phyloP scores from a whole-genome alignment of 768 basidiomycete species.

The Termitomyces titanicus region DNA sequence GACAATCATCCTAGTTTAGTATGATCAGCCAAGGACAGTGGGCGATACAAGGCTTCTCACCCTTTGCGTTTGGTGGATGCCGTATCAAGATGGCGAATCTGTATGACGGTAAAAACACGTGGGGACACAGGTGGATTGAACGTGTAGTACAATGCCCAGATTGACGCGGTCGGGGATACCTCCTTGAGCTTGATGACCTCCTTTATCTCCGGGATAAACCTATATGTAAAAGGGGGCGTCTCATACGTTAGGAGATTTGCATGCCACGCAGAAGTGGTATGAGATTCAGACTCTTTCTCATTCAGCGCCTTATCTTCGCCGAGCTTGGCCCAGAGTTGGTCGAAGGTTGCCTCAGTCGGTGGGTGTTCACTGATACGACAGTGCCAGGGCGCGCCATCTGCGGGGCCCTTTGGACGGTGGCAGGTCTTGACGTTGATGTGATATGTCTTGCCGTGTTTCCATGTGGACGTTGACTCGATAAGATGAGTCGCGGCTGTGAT shows the following conservation, averaged over 20 bases:
- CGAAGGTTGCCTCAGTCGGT: constrained; percentile 65
- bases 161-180: constrained; percentile 57
- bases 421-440: constrained; percentile 55
- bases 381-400: constrained; percentile 64
- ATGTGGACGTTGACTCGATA: constrained; percentile 51
- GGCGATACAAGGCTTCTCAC: constrained; percentile 33
- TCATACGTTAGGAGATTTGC: constrained; percentile 11
- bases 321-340: constrained; percentile 68
- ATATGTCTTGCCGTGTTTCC: constrained; percentile 69
- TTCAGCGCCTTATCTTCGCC: constrained; percentile 63
- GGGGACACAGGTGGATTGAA: constrained; percentile 70
- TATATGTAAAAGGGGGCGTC: constrained; percentile 22
- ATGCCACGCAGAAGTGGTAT: constrained; percentile 9
- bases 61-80: constrained; percentile 48
- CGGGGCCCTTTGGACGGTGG: constrained; percentile 45
- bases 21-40: not conserved
- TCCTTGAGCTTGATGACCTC: constrained; percentile 61
- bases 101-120: constrained; percentile 73
- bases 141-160: constrained; percentile 73
- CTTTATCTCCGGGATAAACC: constrained; percentile 64
- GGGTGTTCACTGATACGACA: constrained; percentile 65
- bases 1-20: constrained; percentile 39
- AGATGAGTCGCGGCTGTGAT: constrained; percentile 51
- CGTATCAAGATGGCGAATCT: constrained; percentile 52
- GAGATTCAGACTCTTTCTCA: constrained; percentile 54